Conservation (phyloP, 805 yeast genomes). For the Yarrowia porcina region DNA sequence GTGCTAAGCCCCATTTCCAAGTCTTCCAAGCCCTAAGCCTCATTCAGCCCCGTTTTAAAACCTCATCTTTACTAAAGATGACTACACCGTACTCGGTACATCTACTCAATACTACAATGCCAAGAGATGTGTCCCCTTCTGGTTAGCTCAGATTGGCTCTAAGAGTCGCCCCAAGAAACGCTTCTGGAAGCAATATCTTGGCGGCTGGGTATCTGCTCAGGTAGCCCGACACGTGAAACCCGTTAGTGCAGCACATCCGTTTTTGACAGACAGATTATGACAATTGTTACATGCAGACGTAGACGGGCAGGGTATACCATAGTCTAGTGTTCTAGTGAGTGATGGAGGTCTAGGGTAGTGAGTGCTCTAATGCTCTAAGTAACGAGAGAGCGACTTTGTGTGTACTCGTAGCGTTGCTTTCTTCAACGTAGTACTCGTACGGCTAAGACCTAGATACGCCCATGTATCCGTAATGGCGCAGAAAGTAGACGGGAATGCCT, state of each 20-base stretch:
- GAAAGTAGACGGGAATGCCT: conserved; percentile 38
- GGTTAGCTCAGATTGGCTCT: not conserved
- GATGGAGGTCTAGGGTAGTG: no score
- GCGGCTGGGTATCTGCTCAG: not conserved
- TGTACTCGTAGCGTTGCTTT: no score
- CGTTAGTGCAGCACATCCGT: not conserved
- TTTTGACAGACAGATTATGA: not conserved
- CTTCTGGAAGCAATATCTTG: not conserved
- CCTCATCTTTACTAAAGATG: no score
- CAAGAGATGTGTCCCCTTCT: not conserved
- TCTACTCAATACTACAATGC: not conserved
- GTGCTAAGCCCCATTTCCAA: no score
- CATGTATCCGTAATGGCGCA: conserved; percentile 22
- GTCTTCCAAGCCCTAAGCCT: no score
- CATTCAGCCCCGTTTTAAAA: no score
- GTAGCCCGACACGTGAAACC: not conserved
- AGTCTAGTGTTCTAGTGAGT: not conserved
- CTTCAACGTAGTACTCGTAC: no score
- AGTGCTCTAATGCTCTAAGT: no score
- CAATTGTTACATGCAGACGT: not conserved
- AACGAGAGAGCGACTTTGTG: no score
- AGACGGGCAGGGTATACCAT: not conserved
- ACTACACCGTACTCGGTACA: not conserved
- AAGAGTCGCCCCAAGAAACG: no score
- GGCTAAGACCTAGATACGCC: not conserved